phyloP scores from a whole-genome alignment of 1,284 basidiomycete species.

The Malassezia nana region DNA sequence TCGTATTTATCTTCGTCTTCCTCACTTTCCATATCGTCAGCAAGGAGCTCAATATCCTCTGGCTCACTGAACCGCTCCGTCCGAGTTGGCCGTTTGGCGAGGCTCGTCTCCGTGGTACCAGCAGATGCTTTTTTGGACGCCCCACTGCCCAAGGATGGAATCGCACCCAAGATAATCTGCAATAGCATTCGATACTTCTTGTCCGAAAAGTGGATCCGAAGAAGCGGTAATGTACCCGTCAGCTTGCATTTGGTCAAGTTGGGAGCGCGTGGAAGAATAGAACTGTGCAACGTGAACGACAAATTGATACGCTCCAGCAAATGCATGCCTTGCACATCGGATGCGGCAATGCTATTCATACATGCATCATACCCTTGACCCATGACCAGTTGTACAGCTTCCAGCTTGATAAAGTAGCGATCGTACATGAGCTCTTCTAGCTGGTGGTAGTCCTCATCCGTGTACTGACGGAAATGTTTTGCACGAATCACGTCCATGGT shows the following conservation, averaged over 20 bases:
- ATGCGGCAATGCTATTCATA: slow-evolving; percentile 56
- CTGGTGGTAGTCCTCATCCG: slow-evolving; percentile 74
- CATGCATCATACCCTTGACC: slow-evolving; percentile 76
- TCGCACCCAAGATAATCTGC: slow-evolving; percentile 79
- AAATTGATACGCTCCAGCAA: slow-evolving; percentile 83
- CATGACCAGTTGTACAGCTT: slow-evolving; percentile 83
- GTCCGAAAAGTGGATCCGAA: slow-evolving; percentile 90
- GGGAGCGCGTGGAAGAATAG: slow-evolving; percentile 76
- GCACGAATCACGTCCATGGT: slow-evolving; percentile 68
- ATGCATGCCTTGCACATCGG: slow-evolving; percentile 58
- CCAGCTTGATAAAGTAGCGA: slow-evolving; percentile 70
- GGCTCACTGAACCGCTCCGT: slow-evolving; percentile 36
- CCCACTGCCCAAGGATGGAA: slow-evolving; percentile 64
- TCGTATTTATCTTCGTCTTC: slow-evolving; percentile 32
- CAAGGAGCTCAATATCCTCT: slow-evolving; percentile 20
- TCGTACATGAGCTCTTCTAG: slow-evolving; percentile 97
- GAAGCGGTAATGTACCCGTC: slow-evolving; percentile 73
- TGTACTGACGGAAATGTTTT: slow-evolving; percentile 78
- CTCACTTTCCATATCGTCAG: slow-evolving; percentile 38
- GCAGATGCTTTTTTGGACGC: not conserved
- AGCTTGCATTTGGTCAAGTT: slow-evolving; percentile 85
- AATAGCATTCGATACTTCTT: slow-evolving; percentile 89
- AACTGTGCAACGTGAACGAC: slow-evolving; percentile 80
- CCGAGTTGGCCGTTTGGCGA: slow-evolving; percentile 28
- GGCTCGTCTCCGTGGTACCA: not conserved